A percentile compares a stretch with the other conserved stretches of the same genome.
These are phyloP conservation scores for Aegilops umbellulata DNA, from an alignment of 176 grass and related monocot genomes.

Conservation along the genomic window DNA sequence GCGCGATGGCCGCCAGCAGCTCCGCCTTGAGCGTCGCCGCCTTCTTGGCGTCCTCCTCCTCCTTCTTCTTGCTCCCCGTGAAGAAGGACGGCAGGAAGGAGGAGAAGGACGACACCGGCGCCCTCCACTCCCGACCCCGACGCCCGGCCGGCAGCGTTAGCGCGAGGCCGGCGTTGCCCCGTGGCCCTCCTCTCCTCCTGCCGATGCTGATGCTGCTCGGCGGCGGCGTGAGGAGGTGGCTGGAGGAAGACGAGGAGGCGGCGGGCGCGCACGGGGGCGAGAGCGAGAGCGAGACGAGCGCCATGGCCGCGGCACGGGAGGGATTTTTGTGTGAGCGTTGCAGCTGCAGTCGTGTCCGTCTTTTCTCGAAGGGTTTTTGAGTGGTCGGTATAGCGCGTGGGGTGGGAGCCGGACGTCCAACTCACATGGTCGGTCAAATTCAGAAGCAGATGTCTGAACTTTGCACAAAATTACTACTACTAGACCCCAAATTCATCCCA, in stretches of 20 bases:
- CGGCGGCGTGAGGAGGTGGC: not conserved
- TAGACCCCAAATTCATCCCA: too few relatives aligned
- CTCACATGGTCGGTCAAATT: not conserved
- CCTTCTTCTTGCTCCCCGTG: constrained; percentile 39
- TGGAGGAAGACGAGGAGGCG: not conserved
- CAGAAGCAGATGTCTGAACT: not conserved
- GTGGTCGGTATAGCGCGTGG: constrained; percentile 19
- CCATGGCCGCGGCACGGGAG: constrained; percentile 9
- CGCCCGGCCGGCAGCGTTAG: not conserved
- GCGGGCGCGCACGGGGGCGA: not conserved
- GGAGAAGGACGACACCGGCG: constrained; percentile 69
- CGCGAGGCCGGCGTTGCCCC: not conserved
- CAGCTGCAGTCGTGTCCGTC: not conserved
- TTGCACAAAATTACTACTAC: not conserved
- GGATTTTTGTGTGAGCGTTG: constrained; percentile 5
- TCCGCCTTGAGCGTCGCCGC: constrained; percentile 70
- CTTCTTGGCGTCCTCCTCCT: constrained; percentile 36
- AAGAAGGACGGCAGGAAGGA: constrained; percentile 60
- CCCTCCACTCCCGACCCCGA: constrained; percentile 45
- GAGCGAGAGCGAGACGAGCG: constrained; percentile 25
- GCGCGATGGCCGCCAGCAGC: constrained; percentile 61
- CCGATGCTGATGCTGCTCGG: too few relatives aligned
- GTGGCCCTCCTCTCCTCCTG: not conserved
- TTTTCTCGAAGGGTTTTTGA: constrained; percentile 25
- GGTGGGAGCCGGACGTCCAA: not conserved